Conservation (phyloP, 768 basidiomycete species). For the Pleurotus tuoliensis region DNA sequence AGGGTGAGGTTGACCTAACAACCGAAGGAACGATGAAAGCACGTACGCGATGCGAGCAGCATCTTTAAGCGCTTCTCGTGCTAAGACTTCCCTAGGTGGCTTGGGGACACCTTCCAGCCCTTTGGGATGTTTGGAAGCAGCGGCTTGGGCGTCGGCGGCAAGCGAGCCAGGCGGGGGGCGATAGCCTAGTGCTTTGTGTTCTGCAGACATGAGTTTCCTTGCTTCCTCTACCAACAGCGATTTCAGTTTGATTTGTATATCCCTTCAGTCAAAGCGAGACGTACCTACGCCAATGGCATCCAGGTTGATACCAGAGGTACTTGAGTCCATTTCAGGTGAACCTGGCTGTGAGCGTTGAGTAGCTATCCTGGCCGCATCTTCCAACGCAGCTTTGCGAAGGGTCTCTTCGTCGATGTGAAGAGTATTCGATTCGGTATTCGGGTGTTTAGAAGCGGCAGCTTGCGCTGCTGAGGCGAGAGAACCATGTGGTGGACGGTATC, state of each 20-base stretch:
- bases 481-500: slow-evolving; percentile 2
- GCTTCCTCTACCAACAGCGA: slow-evolving; percentile 16
- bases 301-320: slow-evolving; percentile 4
- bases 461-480: slow-evolving; percentile 3
- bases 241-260: background rate
- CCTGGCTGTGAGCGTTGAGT: background rate
- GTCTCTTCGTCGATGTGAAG: slow-evolving; percentile 1
- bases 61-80: slow-evolving; percentile 14
- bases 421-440: background rate
- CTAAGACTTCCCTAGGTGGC: slow-evolving; percentile 3
- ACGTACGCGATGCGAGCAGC: slow-evolving; percentile 16
- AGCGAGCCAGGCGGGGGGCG: slow-evolving; percentile 30
- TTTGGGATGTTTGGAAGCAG: slow-evolving; percentile 27
- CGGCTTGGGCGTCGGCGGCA: slow-evolving; percentile 28
- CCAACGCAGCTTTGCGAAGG: background rate
- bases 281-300: slow-evolving; percentile 8
- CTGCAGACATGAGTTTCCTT: slow-evolving; percentile 29
- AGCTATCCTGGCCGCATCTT: slow-evolving; percentile 3
- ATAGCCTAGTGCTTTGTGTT: slow-evolving; percentile 32
- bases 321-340: background rate
- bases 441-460: slow-evolving; percentile 2
- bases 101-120: slow-evolving; percentile 9
- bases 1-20: no score
- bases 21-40: background rate
- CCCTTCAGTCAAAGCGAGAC: background rate